Base-by-base conservation (phyloP, 2,329 filamentous ascomycete genomes). In the Aspergillus aculeatus region DNA sequence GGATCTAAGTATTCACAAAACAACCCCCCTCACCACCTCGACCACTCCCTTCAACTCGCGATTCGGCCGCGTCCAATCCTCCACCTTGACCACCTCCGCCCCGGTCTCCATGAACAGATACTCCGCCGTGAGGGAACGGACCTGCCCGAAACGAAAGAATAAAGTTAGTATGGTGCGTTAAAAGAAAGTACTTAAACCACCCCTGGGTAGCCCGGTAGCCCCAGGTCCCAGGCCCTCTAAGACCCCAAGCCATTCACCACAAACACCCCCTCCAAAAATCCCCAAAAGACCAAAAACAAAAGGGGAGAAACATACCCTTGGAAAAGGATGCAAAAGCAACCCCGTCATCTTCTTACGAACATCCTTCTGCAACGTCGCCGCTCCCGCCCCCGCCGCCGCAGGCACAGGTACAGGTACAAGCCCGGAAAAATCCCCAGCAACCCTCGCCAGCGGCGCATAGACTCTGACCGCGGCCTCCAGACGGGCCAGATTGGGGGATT, bases 251-350 rank as follows among this genome's bases (percentile, higher is more conserved):
- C 14, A 35, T 14, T 11, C 31, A 35, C 31, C 41, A 53, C 14
- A 5, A 48, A 19, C 31, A 9, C 35, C 35, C 35, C 16, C 16
- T 3, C 38, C 38, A 26, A 26, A 26, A 24, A 4, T 6, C 16
- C 35, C 12, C 35, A 4, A 41, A 2, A n/a, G 14, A 41, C 38
- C 11, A 10, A 35, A 14, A 35, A 41, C 1, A 41, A 52, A 29
- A 16, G 24, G 47, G 6, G 10, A 5, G 32, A 58, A 19, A 68
- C 87, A 78, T 66, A 96, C 86, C 68, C 85, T 84, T 5, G 93
- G 92, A 81, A 91, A 96, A 0, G 91, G 91, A 78, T 96, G 94
- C 59, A 86, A 76, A 63, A 96, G 78, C 80, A 96, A 85, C 23
- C 84, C 86, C 0, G 84, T 84, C 47, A 97, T 78, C 72, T 92